Conservation (phyloP, 2,329 filamentous ascomycete genomes). For the Aureobasidium sp. region DNA sequence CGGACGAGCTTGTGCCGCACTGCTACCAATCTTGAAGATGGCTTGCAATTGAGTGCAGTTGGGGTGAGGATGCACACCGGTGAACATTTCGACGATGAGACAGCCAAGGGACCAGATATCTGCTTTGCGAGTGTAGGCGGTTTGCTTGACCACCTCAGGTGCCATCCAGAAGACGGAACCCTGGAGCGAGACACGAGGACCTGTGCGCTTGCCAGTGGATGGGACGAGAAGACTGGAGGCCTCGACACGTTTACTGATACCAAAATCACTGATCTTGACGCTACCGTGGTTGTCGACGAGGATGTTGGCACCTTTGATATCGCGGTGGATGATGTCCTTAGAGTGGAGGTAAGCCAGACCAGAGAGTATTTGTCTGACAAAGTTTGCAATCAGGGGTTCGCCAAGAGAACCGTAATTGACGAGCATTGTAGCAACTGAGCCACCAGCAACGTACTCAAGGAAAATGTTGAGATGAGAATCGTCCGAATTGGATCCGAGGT, state of each 20-base stretch:
- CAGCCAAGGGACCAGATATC: slow-evolving; percentile 98
- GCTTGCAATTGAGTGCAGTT: slow-evolving; percentile 96
- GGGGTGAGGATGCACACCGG: slow-evolving; percentile 89
- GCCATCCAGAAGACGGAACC: slow-evolving; percentile 99
- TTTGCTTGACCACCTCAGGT: slow-evolving; percentile 95
- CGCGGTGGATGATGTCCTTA: slow-evolving; percentile 92
- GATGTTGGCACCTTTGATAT: slow-evolving; percentile 98
- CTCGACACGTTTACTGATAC: slow-evolving; percentile 96
- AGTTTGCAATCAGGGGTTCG: slow-evolving; percentile 89
- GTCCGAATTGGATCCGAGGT: slow-evolving; percentile 89
- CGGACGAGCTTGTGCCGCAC: slow-evolving; percentile 46
- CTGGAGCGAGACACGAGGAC: slow-evolving; percentile 71
- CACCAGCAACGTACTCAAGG: slow-evolving; percentile 95
- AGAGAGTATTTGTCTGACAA: slow-evolving; percentile 89
- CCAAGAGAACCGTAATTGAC: slow-evolving; percentile 95
- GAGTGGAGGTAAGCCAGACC: slow-evolving; percentile 91
- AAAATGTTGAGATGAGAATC: slow-evolving; percentile 96
- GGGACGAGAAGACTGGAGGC: slow-evolving; percentile 47
- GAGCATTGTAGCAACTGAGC: slow-evolving; percentile 96
- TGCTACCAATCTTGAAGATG: slow-evolving; percentile 88
- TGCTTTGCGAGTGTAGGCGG: slow-evolving; percentile 93
- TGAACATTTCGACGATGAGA: slow-evolving; percentile 98
- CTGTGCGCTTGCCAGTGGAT: slow-evolving; percentile 41
- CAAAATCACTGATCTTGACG: slow-evolving; percentile 99
- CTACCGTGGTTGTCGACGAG: slow-evolving; percentile 98